Evolutionary conservation across 192 early-diverging fungal genomes (phyloP).

Genomic region (Linnemannia elongata): DNA sequence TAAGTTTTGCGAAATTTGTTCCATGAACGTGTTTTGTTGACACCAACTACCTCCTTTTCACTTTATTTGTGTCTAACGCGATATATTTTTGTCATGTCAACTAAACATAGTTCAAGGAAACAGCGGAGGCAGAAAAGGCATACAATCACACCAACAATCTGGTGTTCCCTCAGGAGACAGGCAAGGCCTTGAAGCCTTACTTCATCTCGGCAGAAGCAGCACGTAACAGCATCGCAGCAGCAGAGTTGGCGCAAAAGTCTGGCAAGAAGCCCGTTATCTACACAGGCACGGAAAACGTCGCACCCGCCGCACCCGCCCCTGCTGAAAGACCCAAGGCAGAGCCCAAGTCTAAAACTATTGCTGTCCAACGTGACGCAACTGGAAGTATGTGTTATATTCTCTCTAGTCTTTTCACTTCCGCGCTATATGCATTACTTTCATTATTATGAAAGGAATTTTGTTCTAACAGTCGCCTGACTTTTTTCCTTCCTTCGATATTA

Average conservation of each 20-base stretch:
- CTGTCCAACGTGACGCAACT: slow-evolving; percentile 9
- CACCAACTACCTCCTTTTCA: no score
- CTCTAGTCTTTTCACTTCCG: not conserved
- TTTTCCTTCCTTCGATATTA: not conserved
- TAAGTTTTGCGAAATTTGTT: slow-evolving; percentile 41
- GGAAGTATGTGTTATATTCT: slow-evolving; percentile 13
- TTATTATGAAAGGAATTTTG: not conserved
- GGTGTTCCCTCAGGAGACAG: slow-evolving; percentile 49
- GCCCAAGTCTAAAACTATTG: slow-evolving; percentile 13
- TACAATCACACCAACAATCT: slow-evolving; percentile 16
- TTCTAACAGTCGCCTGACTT: not conserved
- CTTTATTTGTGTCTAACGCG: not conserved
- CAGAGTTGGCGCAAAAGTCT: slow-evolving; percentile 38
- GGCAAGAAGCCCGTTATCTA: slow-evolving; percentile 38
- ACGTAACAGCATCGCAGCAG: slow-evolving; percentile 17
- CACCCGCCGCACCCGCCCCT: no score
- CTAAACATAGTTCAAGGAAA: slow-evolving; percentile 27
- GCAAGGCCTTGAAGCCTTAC: slow-evolving; percentile 27
- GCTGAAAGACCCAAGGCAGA: not conserved
- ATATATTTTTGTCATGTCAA: not conserved
- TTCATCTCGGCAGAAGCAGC: slow-evolving; percentile 40
- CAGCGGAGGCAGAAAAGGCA: slow-evolving; percentile 25
- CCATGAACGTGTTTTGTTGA: not conserved
- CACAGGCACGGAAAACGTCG: slow-evolving; percentile 17
- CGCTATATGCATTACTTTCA: not conserved